A percentile compares a stretch with the other conserved stretches of the same genome.
These are phyloP conservation scores for Perkinsela sp. DNA, from an alignment of 208 protist genomes.

Conservation along the genomic window DNA sequence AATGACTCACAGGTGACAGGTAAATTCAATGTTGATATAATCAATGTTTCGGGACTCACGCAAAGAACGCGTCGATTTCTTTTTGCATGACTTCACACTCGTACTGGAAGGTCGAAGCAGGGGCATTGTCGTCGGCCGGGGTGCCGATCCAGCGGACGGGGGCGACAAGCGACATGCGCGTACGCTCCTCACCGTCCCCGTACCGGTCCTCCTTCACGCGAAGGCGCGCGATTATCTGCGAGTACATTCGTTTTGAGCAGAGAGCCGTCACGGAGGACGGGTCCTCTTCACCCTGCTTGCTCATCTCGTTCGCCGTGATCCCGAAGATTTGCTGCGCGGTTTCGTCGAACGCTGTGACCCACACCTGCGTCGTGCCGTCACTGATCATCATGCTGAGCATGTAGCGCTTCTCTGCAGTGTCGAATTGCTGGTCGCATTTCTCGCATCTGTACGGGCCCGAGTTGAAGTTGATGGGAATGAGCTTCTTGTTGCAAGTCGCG, in stretches of 20 bases:
- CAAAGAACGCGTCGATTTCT: not conserved
- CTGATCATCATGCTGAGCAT: constrained; percentile 49
- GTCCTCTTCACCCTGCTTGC: constrained; percentile 30
- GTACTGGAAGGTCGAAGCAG: not conserved
- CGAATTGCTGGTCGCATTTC: constrained; percentile 43
- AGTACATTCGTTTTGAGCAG: constrained; percentile 41
- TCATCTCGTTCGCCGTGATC: constrained; percentile 43
- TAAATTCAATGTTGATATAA: too few species aligned
- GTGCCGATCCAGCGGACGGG: not conserved
- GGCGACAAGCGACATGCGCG: constrained; percentile 9
- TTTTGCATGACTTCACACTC: not conserved
- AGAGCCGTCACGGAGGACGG: constrained; percentile 34
- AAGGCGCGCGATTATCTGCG: constrained; percentile 44
- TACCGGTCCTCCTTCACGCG: constrained; percentile 49
- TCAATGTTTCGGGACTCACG: too few species aligned
- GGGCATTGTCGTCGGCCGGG: not conserved
- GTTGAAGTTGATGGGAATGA: constrained; percentile 33
- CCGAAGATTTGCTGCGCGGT: constrained; percentile 52
- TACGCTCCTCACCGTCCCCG: constrained; percentile 21
- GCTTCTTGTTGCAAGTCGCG: constrained; percentile 52
- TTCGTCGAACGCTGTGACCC: constrained; percentile 67
- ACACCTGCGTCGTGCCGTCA: constrained; percentile 53
- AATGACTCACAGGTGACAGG: too few species aligned
- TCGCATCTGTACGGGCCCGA: constrained; percentile 46
- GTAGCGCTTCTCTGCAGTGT: constrained; percentile 34